Percentiles rank a stretch among this genome's conserved stretches.
Conservation (phyloP, 129 eudicot genomes). For the Lactuca saligna region DNA sequence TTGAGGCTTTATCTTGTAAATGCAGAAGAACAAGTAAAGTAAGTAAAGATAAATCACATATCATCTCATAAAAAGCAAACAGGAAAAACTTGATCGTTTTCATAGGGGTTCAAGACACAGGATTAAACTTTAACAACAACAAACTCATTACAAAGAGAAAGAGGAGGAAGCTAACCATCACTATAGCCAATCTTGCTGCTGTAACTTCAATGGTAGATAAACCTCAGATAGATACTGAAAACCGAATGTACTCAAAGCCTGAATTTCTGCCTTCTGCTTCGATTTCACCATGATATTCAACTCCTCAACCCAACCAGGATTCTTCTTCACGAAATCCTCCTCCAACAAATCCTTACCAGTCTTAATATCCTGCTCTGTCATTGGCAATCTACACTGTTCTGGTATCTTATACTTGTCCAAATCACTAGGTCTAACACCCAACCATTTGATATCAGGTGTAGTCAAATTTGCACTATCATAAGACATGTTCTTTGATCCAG, state of each 20-base stretch:
- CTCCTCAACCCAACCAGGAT: constrained; percentile 97
- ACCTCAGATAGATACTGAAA: constrained; percentile 96
- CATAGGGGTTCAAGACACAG: not conserved
- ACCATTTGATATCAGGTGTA: constrained; percentile 93
- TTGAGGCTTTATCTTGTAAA: constrained; percentile 7
- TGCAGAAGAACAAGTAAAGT: not conserved
- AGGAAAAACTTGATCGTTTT: not conserved
- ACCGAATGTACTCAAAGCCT: constrained; percentile 92
- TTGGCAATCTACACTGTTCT: constrained; percentile 92
- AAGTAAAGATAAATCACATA: not conserved
- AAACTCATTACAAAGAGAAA: constrained; percentile 5
- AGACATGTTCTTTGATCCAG: constrained; percentile 99
- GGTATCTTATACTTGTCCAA: constrained; percentile 95
- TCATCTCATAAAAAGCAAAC: constrained; percentile 17
- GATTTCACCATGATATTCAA: constrained; percentile 86
- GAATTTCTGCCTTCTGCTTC: constrained; percentile 95
- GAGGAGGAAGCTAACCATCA: constrained; percentile 14
- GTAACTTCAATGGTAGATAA: constrained; percentile 85
- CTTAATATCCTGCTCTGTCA: constrained; percentile 96
- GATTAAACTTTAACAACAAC: not conserved
- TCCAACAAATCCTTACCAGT: constrained; percentile 97
- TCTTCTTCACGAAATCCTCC: constrained; percentile 99
- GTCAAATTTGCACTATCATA: constrained; percentile 94
- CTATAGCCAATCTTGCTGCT: constrained; percentile 94
- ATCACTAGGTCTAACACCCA: constrained; percentile 95